Evolutionary conservation across 345 rosid genomes (phyloP).

Genomic region (Citrus unshiu): DNA sequence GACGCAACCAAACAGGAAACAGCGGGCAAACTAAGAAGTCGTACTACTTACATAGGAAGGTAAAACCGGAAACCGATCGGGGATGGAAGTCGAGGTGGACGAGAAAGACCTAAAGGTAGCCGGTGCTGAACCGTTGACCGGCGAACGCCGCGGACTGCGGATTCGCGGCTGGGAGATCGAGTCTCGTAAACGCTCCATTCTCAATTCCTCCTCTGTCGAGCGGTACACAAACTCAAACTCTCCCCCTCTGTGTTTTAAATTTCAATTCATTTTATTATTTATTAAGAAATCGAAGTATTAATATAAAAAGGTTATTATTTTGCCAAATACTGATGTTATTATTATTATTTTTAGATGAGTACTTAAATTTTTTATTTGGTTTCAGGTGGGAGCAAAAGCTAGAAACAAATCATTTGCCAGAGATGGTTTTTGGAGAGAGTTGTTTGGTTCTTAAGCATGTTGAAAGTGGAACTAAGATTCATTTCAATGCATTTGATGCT

Average conservation of each 20-base stretch:
- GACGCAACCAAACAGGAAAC: neutral
- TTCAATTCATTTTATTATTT: neutral
- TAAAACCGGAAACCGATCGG: neutral
- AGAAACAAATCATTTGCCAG: conserved; percentile 75
- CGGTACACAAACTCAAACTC: conserved; percentile 32
- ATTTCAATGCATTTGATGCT: conserved; percentile 92
- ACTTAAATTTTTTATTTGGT: conserved; percentile 11
- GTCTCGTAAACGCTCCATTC: conserved; percentile 66
- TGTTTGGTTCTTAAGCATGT: conserved; percentile 58
- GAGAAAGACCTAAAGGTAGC: conserved; percentile 65
- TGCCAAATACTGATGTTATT: neutral
- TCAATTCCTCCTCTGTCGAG: conserved; percentile 54
- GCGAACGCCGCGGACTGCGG: conserved; percentile 63
- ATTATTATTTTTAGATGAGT: neutral
- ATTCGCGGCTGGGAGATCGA: conserved; percentile 87
- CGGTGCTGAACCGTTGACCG: conserved; percentile 63
- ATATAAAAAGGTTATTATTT: neutral
- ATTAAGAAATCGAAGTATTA: neutral
- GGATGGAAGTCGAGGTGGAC: conserved; percentile 65
- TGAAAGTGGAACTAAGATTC: conserved; percentile 51
- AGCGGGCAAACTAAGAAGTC: too few species aligned
- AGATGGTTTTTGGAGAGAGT: conserved; percentile 91
- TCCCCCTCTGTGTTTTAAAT: conserved; percentile 8
- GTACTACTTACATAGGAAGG: neutral
- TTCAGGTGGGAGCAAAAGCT: conserved; percentile 87